Base-by-base conservation (phyloP, 2,329 filamentous ascomycete genomes). In the Coniosporium tulheliwenetii region DNA sequence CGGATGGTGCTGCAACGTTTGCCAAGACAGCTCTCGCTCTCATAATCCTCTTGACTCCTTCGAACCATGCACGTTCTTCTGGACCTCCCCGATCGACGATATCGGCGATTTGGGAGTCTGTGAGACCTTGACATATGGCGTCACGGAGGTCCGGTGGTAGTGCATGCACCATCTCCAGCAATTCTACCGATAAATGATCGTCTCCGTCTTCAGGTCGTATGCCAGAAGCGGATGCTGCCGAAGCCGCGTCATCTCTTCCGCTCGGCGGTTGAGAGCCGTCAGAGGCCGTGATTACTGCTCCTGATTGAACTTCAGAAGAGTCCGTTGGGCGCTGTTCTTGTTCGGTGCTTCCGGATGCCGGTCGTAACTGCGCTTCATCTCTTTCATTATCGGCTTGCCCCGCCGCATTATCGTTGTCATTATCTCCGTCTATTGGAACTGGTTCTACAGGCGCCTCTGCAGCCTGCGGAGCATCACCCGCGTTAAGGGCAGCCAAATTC, bases 401-500 rank as follows among this genome's bases (percentile, higher is more conserved):
- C 38, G 19, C 19, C 7, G 7, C 39, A 9, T 38, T 48, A 14
- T 43, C 45, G 5, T 42, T 43, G 19, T 49, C 47, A 9, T 42
- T 32, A 52, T 49, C 52, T 45, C 51, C 10, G 31, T 45, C 43
- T 14, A 40, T 31, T 19, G 43, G 39, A 30, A 34, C 41, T 32
- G 31, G 39, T 8, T 50, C 39, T 13, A 39, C 39, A 32, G 42
- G 29, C 16, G 38, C 30, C 32, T 43, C 36, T 31, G 30, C 37
- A 31, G 41, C 41, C 9, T 45, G 40, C 14, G 41, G 42, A 30
- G 46, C 51, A 43, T 58, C 51, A 13, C 57, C 54, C 33, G 53
- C 53, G 38, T 52, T 45, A 29, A 61, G 48, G 4, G 57, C 58
- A 16, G 58, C 80, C 66, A 91, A 79, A 52, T 93, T 93, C 49